Evolutionary conservation across 805 yeast species (phyloP).

Genomic region (Kluyveromyces nonfermentans): DNA sequence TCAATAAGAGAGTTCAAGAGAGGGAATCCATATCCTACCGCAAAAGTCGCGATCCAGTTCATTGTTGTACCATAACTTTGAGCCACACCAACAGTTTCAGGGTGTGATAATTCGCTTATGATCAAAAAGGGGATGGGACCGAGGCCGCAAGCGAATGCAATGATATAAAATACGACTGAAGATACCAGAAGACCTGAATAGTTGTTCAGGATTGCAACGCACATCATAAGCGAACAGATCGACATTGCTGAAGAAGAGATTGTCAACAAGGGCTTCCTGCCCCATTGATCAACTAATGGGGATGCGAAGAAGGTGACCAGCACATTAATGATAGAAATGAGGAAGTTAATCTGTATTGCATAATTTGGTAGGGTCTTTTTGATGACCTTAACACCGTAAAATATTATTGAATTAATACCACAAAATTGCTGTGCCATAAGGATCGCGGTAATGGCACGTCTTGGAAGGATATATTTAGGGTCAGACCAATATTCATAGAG

Average conservation of each 20-base stretch:
- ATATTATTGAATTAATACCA: constrained; percentile 87
- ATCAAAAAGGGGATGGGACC: constrained; percentile 94
- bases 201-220: constrained; percentile 48
- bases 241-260: constrained; percentile 64
- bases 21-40: constrained; percentile 77
- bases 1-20: constrained; percentile 55
- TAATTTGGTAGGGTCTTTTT: constrained; percentile 60
- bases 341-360: constrained; percentile 64
- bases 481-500: constrained; percentile 40
- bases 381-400: constrained; percentile 85
- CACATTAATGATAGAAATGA: constrained; percentile 67
- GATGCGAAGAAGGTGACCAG: constrained; percentile 69
- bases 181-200: constrained; percentile 43
- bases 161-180: constrained; percentile 65
- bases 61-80: constrained; percentile 88
- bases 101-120: constrained; percentile 81
- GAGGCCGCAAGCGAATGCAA: constrained; percentile 80
- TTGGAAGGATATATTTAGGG: constrained; percentile 46
- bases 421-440: constrained; percentile 83
- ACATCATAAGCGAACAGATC: constrained; percentile 49
- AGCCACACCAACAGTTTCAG: constrained; percentile 71
- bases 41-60: constrained; percentile 86
- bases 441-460: constrained; percentile 58
- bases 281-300: constrained; percentile 60
- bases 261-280: constrained; percentile 66